phyloP scores from a whole-genome alignment of 441 rosid species.

The Theobroma grandiflorum region DNA sequence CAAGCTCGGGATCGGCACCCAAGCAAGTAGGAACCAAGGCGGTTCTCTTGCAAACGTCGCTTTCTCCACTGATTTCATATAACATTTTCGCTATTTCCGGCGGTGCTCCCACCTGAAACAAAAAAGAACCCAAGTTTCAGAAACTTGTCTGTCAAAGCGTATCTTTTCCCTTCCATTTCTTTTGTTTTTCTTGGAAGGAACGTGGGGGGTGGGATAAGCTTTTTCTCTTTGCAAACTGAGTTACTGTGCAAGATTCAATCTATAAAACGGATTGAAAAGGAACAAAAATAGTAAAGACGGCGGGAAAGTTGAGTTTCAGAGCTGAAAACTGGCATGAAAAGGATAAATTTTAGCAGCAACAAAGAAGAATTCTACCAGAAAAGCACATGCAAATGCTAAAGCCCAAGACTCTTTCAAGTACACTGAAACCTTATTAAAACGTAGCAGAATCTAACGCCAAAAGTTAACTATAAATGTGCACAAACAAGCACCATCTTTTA shows the following conservation, averaged over 20 bases:
- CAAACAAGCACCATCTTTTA: not conserved
- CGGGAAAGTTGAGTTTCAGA: slow-evolving; percentile 16
- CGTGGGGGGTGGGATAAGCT: not conserved
- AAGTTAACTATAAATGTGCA: not conserved
- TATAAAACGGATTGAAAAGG: not conserved
- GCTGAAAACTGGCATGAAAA: not conserved
- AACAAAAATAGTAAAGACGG: not conserved
- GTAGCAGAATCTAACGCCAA: not conserved
- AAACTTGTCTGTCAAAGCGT: no score
- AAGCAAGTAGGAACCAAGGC: slow-evolving; percentile 26
- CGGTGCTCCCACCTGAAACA: slow-evolving; percentile 79
- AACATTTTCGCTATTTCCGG: slow-evolving; percentile 51
- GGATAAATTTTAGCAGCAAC: not conserved
- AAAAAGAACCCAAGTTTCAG: no score
- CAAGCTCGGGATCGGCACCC: slow-evolving; percentile 70
- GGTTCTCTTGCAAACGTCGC: slow-evolving; percentile 33
- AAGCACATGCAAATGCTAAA: slow-evolving; percentile 10
- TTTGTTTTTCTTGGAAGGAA: not conserved
- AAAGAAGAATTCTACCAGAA: not conserved
- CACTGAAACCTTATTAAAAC: slow-evolving; percentile 2
- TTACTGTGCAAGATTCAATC: not conserved
- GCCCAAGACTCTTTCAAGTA: not conserved
- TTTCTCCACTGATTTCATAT: slow-evolving; percentile 51
- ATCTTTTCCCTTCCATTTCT: no score
- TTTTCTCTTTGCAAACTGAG: not conserved